Evolutionary conservation across 2,329 filamentous ascomycete genomes (phyloP).

Genomic region (Fusarium haematococcum): DNA sequence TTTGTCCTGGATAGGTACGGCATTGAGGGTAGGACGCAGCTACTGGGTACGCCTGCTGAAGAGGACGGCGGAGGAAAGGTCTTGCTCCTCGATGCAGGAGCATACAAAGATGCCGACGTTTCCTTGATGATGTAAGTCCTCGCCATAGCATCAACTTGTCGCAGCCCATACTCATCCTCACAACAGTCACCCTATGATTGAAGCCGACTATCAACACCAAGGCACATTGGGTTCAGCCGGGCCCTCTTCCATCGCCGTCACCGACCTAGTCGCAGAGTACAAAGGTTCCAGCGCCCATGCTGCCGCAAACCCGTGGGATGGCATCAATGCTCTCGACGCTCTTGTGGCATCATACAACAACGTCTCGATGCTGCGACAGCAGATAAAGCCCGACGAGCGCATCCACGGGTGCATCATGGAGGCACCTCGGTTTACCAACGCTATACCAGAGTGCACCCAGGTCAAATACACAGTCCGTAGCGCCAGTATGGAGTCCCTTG

Average conservation of each 20-base stretch:
- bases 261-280: not conserved
- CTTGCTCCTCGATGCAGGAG: not conserved
- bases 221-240: not conserved
- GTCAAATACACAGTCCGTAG: not conserved
- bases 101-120: not conserved
- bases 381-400: not conserved
- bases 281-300: not conserved
- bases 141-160: fast-evolving
- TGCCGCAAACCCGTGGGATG: not conserved
- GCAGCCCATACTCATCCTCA: fast-evolving
- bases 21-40: not conserved
- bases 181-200: not conserved
- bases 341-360: not conserved
- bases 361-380: not conserved
- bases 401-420: not conserved
- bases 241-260: not conserved
- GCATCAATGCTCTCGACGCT: not conserved
- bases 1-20: not conserved
- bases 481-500: not conserved
- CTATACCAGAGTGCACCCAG: not conserved
- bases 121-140: not conserved
- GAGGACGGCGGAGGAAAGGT: not conserved
- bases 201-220: not conserved
- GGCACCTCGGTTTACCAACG: not conserved
- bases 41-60: not conserved